Base-by-base conservation (phyloP, 352 stramenopile genomes). In the Pythium scleroteichum region DNA sequence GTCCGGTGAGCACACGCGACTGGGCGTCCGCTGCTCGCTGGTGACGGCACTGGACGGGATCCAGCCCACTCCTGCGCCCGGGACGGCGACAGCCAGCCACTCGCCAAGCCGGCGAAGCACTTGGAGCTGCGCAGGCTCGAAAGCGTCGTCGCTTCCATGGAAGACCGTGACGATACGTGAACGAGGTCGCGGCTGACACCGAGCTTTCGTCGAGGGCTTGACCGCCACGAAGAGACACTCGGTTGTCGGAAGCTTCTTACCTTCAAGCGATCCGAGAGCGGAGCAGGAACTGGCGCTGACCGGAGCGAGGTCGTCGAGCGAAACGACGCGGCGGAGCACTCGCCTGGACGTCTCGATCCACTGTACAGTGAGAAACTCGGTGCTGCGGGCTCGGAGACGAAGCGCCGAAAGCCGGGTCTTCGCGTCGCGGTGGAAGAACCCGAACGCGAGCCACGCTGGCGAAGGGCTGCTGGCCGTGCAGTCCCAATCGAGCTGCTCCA, bases 361-460 rank as follows among this genome's bases (percentile, higher is more conserved):
- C 24, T 3, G 22, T 4, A 23, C 16, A 1, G 24, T 39, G 14
- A 20, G 22, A 23, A 52, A 2, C 4, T 17, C 46, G 17, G 5
- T 52, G 38, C 24, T 26, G 22, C 14, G 22, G 46, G 12, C 26
- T 7, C 24, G 22, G 1, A 52, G 0, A 0, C 26, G 46, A 0
- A 52, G 24, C 0, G 46, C 23, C 24, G 46, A 40, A 1, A 52
- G 10, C 24, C 38, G 46, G 1, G 12, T 39, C 10, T 16, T 13
- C 22, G 46, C 33, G 10, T 52, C 46, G 13, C 5, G 23, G 24
- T 52, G 46, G 46, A 52, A 52, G 5, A 52, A 23, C 6, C 46
- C 46, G 26, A 52, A 52, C 3, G 46, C 46, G 24, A 52, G 46
- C 46, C 46, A 52, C 12, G 46, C 46, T 2, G 46, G 22, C 6